phyloP scores from a whole-genome alignment of 2,329 filamentous ascomycete genomes.

The Penicillium sp. region DNA sequence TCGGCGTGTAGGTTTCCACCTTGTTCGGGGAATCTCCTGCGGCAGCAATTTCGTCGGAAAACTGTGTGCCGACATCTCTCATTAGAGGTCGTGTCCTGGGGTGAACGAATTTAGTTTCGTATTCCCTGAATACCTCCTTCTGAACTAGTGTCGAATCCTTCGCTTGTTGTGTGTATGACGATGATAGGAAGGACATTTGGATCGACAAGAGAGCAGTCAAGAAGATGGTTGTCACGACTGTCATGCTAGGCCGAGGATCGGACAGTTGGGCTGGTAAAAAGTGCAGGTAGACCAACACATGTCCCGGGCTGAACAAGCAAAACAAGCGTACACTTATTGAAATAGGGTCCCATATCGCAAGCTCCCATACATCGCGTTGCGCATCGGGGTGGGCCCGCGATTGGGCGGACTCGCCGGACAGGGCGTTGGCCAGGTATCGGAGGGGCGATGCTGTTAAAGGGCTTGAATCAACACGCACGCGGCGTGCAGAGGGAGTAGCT shows the following conservation, averaged over 20 bases:
- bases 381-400: conserved; percentile 74
- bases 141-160: conserved; percentile 84
- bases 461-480: conserved; percentile 84
- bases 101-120: conserved; percentile 93
- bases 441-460: conserved; percentile 76
- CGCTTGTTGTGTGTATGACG: conserved; percentile 75
- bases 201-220: conserved; percentile 71
- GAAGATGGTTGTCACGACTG: conserved; percentile 77
- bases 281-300: conserved; percentile 85
- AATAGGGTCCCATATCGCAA: conserved; percentile 89
- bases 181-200: conserved; percentile 72
- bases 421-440: conserved; percentile 66
- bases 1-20: conserved; percentile 63
- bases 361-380: conserved; percentile 86
- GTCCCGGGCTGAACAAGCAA: conserved; percentile 88
- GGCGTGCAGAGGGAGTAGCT: conserved; percentile 78
- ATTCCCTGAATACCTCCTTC: conserved; percentile 89
- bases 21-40: conserved; percentile 49
- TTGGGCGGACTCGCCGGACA: conserved; percentile 70
- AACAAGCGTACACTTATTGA: conserved; percentile 79
- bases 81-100: conserved; percentile 81
- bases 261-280: conserved; percentile 75
- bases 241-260: conserved; percentile 80
- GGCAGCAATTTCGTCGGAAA: conserved; percentile 49
- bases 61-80: conserved; percentile 75